Base-by-base conservation (phyloP, 2,329 filamentous ascomycete species). In the Ustulina deusta region DNA sequence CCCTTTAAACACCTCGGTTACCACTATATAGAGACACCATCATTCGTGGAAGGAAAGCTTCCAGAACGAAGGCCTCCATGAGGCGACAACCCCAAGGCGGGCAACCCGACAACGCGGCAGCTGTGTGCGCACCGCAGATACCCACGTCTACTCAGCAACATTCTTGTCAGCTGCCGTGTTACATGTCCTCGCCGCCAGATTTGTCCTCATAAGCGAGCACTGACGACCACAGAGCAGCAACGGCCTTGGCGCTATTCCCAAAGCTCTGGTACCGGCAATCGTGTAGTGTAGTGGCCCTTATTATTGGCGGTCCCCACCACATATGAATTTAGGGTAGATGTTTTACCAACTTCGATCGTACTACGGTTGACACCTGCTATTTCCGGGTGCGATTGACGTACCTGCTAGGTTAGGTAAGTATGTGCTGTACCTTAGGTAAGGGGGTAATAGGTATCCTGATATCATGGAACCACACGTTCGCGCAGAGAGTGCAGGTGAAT, bases 231-330 rank as follows among this genome's bases (percentile, higher is more conserved):
- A 17, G 55, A 42, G 25, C 34, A 32, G 4, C 22, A 11, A 65
- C n/a, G 6, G 27, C 61, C 65, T 68, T 68, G 61, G 65, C 65
- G 44, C 44, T 4, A 29, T 62, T 65, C 61, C 65, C 65, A 61
- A 38, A 36, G 57, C 56, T 54, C 44, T 65, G 65, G 65, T 51
- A 68, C 61, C 61, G 46, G 65, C 61, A 68, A 51, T 56, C 49
- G 27, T 60, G 17, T 32, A 34, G 15, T 22, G 46, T 49, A 49
- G 46, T 49, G 13, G 6, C 15, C 7, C n/a, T 20, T 55, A 38
- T 58, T 29, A 58, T 58, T 58, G 55, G 48, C 32, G 27, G 46
- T 60, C 46, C 42, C 61, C 48, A 64, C 48, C 29, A 6, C 27
- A 34, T 42, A 52, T 46, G 25, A 27, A 54, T 38, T 22, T 51